A percentile compares a stretch with the other conserved stretches of the same genome.
Evolutionary conservation across 2,329 filamentous ascomycete genomes (phyloP).

Genomic region (Akanthomyces uredinophilus): DNA sequence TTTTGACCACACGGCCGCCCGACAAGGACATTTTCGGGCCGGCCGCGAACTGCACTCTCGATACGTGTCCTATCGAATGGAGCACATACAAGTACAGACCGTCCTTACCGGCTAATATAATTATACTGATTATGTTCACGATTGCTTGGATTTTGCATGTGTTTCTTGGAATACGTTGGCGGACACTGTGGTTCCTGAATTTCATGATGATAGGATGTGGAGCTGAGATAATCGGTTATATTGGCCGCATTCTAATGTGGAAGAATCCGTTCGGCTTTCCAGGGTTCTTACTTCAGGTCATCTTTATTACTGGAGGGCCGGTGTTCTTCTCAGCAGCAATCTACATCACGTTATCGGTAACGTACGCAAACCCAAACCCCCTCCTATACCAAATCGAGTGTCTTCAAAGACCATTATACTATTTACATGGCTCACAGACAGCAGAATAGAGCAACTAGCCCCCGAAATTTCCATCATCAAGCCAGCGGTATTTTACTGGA

Average conservation of each 20-base stretch:
- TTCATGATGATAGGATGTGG: slow-evolving; percentile 51
- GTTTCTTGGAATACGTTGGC: slow-evolving; percentile 36
- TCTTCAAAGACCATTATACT: background rate
- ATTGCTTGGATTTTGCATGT: slow-evolving; percentile 42
- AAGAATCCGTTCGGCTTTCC: slow-evolving; percentile 51
- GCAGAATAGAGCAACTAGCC: slow-evolving; percentile 35
- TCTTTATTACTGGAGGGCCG: slow-evolving; percentile 36
- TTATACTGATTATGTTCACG: slow-evolving; percentile 40
- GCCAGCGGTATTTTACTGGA: slow-evolving; percentile 37
- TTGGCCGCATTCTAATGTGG: slow-evolving; percentile 51
- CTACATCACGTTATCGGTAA: slow-evolving; percentile 53
- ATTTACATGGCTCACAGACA: slow-evolving; percentile 5
- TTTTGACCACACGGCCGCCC: background rate
- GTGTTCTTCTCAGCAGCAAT: slow-evolving; percentile 52
- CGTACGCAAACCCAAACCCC: slow-evolving; percentile 19
- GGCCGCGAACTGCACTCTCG: slow-evolving; percentile 44
- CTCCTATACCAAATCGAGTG: slow-evolving; percentile 13
- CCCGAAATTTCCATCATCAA: slow-evolving; percentile 35
- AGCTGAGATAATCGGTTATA: slow-evolving; percentile 57
- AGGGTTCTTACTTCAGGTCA: slow-evolving; percentile 60
- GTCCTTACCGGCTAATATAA: slow-evolving; percentile 35
- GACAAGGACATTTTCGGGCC: slow-evolving; percentile 36
- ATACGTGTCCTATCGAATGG: slow-evolving; percentile 39
- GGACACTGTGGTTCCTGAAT: slow-evolving; percentile 38
- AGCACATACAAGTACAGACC: slow-evolving; percentile 45